phyloP scores from a whole-genome alignment of 2,329 filamentous ascomycete species.

The Leptoxyphium fumago region DNA sequence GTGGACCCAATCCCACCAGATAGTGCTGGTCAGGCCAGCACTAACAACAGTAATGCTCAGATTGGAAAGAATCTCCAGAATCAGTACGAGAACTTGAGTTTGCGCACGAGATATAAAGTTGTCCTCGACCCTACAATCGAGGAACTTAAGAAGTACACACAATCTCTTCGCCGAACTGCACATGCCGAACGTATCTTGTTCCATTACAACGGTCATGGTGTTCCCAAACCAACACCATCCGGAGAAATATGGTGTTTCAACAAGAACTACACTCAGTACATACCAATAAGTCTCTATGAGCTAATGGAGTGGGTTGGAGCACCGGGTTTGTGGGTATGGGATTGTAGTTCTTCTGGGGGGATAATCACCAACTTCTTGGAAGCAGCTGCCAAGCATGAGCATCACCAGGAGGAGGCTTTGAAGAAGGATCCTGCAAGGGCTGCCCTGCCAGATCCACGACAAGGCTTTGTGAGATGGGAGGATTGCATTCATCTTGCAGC shows the following conservation, averaged over 20 bases:
- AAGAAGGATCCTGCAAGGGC: conserved; percentile 49
- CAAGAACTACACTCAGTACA: conserved; percentile 97
- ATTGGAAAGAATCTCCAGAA: conserved; percentile 93
- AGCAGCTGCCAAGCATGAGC: conserved; percentile 88
- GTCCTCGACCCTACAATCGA: conserved; percentile 93
- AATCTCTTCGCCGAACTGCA: conserved; percentile 75
- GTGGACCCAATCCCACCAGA: conserved; percentile 68
- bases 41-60: conserved; percentile 46
- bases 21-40: conserved; percentile 15
- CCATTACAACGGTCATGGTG: conserved; percentile 96
- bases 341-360: conserved; percentile 91
- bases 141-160: conserved; percentile 92
- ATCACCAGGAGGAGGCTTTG: conserved; percentile 65
- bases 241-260: conserved; percentile 99
- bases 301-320: conserved; percentile 91
- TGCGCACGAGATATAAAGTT: conserved; percentile 94
- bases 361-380: conserved; percentile 90
- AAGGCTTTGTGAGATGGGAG: conserved; percentile 46
- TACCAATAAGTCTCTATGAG: conserved; percentile 89
- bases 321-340: conserved; percentile 92
- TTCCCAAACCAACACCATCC: conserved; percentile 85
- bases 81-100: conserved; percentile 89
- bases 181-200: conserved; percentile 95
- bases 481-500: conserved; percentile 89
- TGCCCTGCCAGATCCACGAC: conserved; percentile 7